Evolutionary conservation across 2,329 filamentous ascomycete species (phyloP).

Genomic region (Teratosphaeriaceae sp.): DNA sequence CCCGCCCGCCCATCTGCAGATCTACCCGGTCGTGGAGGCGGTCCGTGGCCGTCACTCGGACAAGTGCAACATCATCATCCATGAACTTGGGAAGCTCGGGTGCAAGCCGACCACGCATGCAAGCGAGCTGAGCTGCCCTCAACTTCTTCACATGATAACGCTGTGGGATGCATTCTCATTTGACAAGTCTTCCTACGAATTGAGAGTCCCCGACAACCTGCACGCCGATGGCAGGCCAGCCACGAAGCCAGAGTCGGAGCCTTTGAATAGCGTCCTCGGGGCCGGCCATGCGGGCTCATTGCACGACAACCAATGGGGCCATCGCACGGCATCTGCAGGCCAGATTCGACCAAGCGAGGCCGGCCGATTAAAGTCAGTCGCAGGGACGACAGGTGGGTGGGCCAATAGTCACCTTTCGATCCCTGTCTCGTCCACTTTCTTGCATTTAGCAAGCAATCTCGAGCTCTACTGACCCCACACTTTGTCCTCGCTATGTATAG

Average conservation of each 20-base stretch:
- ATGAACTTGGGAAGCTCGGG: background rate
- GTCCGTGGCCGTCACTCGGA: background rate
- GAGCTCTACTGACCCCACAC: constrained; percentile 14
- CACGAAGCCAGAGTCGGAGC: no score
- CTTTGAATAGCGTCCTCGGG: background rate
- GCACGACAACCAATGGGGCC: background rate
- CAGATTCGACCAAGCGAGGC: constrained; percentile 14
- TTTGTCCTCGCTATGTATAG: constrained; percentile 41
- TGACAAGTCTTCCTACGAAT: no score
- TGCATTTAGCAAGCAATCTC: constrained; percentile 16
- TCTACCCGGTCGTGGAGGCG: background rate
- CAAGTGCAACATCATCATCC: background rate
- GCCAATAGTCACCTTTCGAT: constrained; percentile 18
- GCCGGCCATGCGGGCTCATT: background rate
- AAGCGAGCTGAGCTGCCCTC: no score
- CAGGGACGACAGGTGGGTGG: constrained; percentile 18
- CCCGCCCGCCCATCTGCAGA: background rate
- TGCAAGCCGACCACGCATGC: no score
- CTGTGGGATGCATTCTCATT: no score
- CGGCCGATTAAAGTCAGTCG: constrained; percentile 19
- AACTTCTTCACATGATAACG: no score
- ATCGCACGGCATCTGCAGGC: constrained; percentile 17
- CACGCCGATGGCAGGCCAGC: no score
- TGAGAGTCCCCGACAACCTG: no score
- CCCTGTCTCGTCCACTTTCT: constrained; percentile 11